Evolutionary conservation across 2,329 filamentous ascomycete species (phyloP).

Genomic region (Chalaropsis ovoidea): DNA sequence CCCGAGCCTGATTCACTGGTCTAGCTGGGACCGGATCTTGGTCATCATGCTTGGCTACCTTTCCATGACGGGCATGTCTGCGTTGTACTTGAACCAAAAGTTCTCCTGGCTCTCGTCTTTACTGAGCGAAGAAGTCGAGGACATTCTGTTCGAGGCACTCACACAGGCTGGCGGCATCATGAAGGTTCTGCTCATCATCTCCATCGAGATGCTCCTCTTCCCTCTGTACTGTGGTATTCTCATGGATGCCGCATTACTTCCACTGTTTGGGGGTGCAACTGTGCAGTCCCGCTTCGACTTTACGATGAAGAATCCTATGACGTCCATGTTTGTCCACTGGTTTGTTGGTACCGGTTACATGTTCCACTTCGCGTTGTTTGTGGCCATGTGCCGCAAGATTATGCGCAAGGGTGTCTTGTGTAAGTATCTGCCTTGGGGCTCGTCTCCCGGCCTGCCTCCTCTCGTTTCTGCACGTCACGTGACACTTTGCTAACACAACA

Average conservation of each 20-base stretch:
- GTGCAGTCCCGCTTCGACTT: constrained; percentile 69
- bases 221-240: constrained; percentile 90
- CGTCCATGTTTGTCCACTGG: constrained; percentile 95
- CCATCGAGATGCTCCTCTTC: constrained; percentile 97
- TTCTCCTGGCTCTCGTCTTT: constrained; percentile 41
- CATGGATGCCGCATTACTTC: constrained; percentile 77
- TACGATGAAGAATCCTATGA: constrained; percentile 67
- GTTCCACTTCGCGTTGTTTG: constrained; percentile 98
- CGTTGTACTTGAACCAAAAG: constrained; percentile 62
- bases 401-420: constrained; percentile 89
- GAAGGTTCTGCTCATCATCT: constrained; percentile 96
- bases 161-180: constrained; percentile 92
- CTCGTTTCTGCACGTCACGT: not conserved
- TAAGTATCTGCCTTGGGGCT: constrained; percentile 38
- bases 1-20: constrained; percentile 57
- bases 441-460: too few relatives aligned
- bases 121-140: constrained; percentile 57
- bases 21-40: constrained; percentile 51
- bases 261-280: constrained; percentile 74
- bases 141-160: constrained; percentile 67
- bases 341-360: constrained; percentile 98
- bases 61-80: constrained; percentile 62
- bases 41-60: constrained; percentile 75
- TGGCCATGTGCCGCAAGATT: constrained; percentile 97
- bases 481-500: constrained; percentile 32